phyloP scores from a whole-genome alignment of 257 asterid genomes.

The Przewalskia tangutica region DNA sequence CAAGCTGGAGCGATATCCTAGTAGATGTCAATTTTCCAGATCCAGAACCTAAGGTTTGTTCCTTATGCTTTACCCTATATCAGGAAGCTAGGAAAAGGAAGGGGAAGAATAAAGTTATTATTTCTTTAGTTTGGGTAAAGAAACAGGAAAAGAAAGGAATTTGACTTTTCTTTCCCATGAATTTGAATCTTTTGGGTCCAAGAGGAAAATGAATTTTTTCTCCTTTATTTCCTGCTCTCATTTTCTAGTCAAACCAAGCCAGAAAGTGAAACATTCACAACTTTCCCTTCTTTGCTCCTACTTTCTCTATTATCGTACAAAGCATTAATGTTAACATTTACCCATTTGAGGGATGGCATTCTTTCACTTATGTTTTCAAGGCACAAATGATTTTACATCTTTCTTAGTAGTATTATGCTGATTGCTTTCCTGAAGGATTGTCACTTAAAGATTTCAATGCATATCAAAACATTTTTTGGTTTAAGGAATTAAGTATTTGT shows the following conservation, averaged over 20 bases:
- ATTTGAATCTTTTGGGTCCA: no score
- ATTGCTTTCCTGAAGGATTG: neutral
- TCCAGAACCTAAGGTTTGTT: constrained; percentile 58
- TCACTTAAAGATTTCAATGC: neutral
- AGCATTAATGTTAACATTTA: no score
- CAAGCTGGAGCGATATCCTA: constrained; percentile 55
- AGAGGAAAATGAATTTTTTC: no score
- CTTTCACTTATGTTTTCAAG: neutral
- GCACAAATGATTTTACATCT: neutral
- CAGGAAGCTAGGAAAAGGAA: neutral
- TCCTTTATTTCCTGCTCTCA: no score
- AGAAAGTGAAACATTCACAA: no score
- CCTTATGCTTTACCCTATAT: neutral
- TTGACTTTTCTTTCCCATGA: no score
- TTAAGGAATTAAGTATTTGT: neutral
- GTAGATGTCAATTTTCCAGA: constrained; percentile 57
- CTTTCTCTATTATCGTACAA: no score
- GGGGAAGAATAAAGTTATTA: neutral
- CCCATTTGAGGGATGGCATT: no score
- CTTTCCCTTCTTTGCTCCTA: no score
- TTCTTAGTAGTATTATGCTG: neutral
- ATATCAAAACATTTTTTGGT: neutral
- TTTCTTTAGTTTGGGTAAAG: neutral
- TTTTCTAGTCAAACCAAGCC: no score
- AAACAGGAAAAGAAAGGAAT: no score